A percentile compares a stretch with the other conserved stretches of the same genome.
phyloP scores from a whole-genome alignment of 108 stramenopile genomes.

The Cyclostephanos tholiformis region DNA sequence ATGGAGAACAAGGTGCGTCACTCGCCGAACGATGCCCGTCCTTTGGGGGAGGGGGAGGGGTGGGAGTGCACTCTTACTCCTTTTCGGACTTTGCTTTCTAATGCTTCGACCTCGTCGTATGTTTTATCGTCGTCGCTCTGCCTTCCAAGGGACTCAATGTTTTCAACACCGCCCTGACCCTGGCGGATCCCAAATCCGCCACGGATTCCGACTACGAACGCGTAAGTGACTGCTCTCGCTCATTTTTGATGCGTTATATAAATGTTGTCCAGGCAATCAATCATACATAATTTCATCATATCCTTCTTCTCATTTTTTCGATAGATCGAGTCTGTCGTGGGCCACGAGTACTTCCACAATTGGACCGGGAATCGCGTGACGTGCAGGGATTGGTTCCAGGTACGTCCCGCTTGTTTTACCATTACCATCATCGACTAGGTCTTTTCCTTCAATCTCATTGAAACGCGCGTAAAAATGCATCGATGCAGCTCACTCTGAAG shows the following conservation, averaged over 20 bases:
- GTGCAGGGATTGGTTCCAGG: slow-evolving; percentile 97
- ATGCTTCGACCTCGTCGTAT: no score
- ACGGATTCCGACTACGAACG: slow-evolving; percentile 93
- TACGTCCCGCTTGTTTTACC: not conserved
- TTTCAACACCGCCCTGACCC: slow-evolving; percentile 96
- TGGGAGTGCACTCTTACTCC: no score
- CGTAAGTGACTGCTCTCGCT: slow-evolving; percentile 42
- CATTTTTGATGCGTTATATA: not conserved
- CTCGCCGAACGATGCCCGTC: no score
- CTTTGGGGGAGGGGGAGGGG: no score
- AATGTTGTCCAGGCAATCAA: not conserved
- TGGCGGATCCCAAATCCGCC: slow-evolving; percentile 92
- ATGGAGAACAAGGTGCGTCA: slow-evolving; percentile 96
- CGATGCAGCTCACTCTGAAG: slow-evolving; percentile 90
- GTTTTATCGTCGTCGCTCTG: not conserved
- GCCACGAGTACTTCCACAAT: slow-evolving; percentile 98
- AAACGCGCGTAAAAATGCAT: not conserved
- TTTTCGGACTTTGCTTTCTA: no score
- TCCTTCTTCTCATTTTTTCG: not conserved
- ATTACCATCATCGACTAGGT: not conserved
- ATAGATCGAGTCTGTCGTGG: slow-evolving; percentile 72
- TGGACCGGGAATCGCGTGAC: slow-evolving; percentile 98
- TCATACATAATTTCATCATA: no score
- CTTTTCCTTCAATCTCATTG: not conserved
- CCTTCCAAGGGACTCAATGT: slow-evolving; percentile 50